phyloP scores from a whole-genome alignment of 202 grass and related monocot genomes.

The Zoysia matrella region DNA sequence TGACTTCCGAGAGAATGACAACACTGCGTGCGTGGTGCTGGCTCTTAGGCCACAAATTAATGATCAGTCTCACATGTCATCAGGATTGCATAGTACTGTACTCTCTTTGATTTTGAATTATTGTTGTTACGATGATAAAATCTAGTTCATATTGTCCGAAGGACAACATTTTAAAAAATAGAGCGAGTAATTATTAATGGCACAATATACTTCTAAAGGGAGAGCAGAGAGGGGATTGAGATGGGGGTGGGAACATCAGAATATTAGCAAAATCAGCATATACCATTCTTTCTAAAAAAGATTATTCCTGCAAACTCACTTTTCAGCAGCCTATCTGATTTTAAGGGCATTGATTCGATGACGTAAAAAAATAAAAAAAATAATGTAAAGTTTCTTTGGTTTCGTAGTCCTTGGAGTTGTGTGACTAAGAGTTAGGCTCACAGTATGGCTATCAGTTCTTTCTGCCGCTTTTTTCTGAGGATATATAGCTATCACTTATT shows the following conservation, averaged over 20 bases:
- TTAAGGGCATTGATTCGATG: slow-evolving; percentile 37
- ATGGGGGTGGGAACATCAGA: slow-evolving; percentile 2
- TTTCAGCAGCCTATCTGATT: slow-evolving; percentile 24
- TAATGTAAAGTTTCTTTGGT: neutral
- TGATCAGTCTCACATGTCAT: slow-evolving; percentile 9
- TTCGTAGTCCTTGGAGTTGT: neutral
- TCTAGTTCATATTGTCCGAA: no score
- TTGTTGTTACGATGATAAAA: no score
- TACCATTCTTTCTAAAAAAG: slow-evolving; percentile 29
- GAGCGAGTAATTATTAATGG: neutral
- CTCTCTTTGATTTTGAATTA: neutral
- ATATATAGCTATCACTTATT: neutral
- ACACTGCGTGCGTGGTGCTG: neutral
- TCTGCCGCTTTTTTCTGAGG: neutral
- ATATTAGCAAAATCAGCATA: slow-evolving; percentile 47
- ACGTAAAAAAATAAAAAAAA: neutral
- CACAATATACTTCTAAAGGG: slow-evolving; percentile 8
- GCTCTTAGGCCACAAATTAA: slow-evolving; percentile 14
- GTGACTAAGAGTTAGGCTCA: neutral
- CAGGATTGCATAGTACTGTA: slow-evolving; percentile 2
- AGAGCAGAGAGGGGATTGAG: neutral
- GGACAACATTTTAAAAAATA: no score
- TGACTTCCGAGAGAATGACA: neutral
- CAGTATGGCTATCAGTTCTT: neutral
- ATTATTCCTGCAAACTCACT: slow-evolving; percentile 5